Evolutionary conservation across 1,139 yeast genomes (phyloP).

Genomic region (Suhomyces bolitotheri): DNA sequence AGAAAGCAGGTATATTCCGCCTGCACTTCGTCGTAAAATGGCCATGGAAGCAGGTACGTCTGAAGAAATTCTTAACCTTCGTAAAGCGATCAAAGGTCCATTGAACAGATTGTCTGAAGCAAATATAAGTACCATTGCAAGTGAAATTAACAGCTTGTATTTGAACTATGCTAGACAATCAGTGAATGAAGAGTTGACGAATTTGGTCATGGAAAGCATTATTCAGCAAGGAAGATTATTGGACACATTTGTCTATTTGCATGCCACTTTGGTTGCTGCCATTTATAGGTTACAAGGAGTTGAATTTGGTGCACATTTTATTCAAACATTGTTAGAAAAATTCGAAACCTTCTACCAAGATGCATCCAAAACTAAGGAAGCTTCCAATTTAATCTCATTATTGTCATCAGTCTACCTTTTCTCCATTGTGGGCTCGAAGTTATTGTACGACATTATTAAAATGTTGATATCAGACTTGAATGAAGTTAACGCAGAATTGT

Average conservation of each 20-base stretch:
- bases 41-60: constrained; percentile 41
- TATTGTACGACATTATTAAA: constrained; percentile 75
- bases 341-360: constrained; percentile 44
- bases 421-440: constrained; percentile 68
- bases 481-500: constrained; percentile 74
- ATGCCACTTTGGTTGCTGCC: constrained; percentile 77
- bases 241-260: constrained; percentile 77
- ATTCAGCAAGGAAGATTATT: constrained; percentile 61
- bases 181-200: constrained; percentile 69
- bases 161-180: constrained; percentile 69
- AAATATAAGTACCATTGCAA: constrained; percentile 68
- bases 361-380: constrained; percentile 47
- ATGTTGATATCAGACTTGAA: constrained; percentile 56
- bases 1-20: constrained; percentile 68
- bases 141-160: constrained; percentile 65
- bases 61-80: constrained; percentile 52
- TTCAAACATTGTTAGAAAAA: constrained; percentile 75
- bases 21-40: constrained; percentile 66
- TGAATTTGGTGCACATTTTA: constrained; percentile 85
- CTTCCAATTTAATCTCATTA: constrained; percentile 69
- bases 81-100: constrained; percentile 71
- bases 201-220: constrained; percentile 66
- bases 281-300: constrained; percentile 78
- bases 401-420: constrained; percentile 77
- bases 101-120: constrained; percentile 86